Evolutionary conservation across 1,139 yeast species (phyloP).

Genomic region (Pneumocystis sp.): DNA sequence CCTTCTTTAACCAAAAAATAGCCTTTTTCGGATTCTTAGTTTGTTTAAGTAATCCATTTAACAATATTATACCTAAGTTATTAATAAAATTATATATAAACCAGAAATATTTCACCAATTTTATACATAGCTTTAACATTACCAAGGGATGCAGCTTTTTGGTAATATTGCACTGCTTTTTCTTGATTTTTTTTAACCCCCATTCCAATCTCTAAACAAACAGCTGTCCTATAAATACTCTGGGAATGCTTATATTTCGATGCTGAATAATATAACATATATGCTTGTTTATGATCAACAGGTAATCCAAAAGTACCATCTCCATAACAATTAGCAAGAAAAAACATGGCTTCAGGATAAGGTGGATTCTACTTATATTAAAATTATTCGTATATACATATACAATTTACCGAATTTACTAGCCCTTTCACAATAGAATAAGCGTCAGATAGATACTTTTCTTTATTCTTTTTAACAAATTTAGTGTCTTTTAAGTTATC

Average conservation of each 20-base stretch:
- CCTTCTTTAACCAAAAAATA: constrained; percentile 41
- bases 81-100: constrained; percentile 36
- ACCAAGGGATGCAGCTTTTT: constrained; percentile 42
- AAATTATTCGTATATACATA: not conserved
- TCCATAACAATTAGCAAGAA: constrained; percentile 47
- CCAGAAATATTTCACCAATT: constrained; percentile 37
- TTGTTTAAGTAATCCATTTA: constrained; percentile 36
- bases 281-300: constrained; percentile 44
- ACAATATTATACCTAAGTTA: constrained; percentile 37
- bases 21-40: constrained; percentile 35
- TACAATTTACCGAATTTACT: constrained; percentile 19
- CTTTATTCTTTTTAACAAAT: constrained; percentile 37
- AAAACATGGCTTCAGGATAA: constrained; percentile 35
- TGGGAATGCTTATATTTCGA: constrained; percentile 42
- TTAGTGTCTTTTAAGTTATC: constrained; percentile 28
- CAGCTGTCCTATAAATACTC: constrained; percentile 52
- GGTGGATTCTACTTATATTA: constrained; percentile 10
- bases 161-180: constrained; percentile 39
- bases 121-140: constrained; percentile 52
- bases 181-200: constrained; percentile 36
- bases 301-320: constrained; percentile 39
- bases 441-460: constrained; percentile 42
- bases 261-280: constrained; percentile 41
- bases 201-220: constrained; percentile 51
- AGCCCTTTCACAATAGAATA: constrained; percentile 42